Evolutionary conservation across 179 eudicot genomes (phyloP), one percentile per base, ranked within the genome.

Genomic region (Nepenthes alata): DNA sequence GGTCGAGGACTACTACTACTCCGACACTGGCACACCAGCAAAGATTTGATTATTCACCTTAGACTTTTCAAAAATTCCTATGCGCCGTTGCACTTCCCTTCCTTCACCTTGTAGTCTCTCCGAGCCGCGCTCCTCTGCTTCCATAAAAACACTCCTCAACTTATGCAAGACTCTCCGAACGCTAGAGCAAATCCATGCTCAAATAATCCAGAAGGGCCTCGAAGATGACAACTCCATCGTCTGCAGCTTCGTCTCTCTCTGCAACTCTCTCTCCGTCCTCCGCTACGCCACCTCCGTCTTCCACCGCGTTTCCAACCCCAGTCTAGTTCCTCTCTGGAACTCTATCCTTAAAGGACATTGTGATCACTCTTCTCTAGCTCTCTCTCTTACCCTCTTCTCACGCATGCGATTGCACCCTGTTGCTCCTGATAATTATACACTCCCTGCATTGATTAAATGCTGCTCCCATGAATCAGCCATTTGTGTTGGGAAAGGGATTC

Each of bases 291-390:
- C 79, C 41, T 37, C 64, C 35, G 67, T 80, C 3, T 85, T 82
- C 63, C 13, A 58, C 55, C 47, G 62, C 41, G 83, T 82, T 13
- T 55, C 2, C 2, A 12, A 2, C 38, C 87, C 83, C 13, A 78
- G 78, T 47, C 67, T 72, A 14, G 78, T 75, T 45, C 25, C 25
- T 25, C 78, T 85, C 11, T 82, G 83, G 79, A 85, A 85, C 70
- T 74, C 76, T 3, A 35, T 80, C 14, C 71, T 85, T 3, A 77
- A 80, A 54, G 68, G 61, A 47, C 39, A 71, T 12, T 79, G 76
- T 35, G 58, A 70, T 10, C 56, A 68, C 50, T 64, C 70, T 2
- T 54, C 63, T 45, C 53, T 82, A 0, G 5, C n/a, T 1, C 48
- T 38, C 7, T 69, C 74, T 48, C 58, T 85, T 45, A 50, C 68